These are phyloP conservation scores for Panicum hallii DNA, from an alignment of 202 grass and related monocot species.

Conservation along the genomic window DNA sequence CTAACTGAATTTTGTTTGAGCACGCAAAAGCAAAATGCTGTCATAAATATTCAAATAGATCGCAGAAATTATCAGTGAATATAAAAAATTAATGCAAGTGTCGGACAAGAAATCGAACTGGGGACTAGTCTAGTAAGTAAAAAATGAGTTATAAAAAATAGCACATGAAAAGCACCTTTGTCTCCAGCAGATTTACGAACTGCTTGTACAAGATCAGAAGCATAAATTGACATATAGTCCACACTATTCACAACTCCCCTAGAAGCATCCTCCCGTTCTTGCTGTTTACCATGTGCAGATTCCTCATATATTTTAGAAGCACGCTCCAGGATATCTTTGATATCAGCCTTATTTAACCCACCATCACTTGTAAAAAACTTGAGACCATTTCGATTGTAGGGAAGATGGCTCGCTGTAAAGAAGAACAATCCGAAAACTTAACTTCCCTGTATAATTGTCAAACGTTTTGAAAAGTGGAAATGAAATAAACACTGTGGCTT, in stretches of 20 bases:
- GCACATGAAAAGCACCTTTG: slow-evolving; percentile 58
- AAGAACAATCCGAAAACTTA: slow-evolving; percentile 21
- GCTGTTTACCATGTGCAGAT: slow-evolving; percentile 48
- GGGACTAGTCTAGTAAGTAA: not conserved
- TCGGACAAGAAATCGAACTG: not conserved
- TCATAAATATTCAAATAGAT: slow-evolving; percentile 6
- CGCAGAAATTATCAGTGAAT: not conserved
- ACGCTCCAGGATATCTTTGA: slow-evolving; percentile 81
- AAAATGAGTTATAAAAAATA: slow-evolving; percentile 25
- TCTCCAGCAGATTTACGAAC: slow-evolving; percentile 88
- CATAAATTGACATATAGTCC: slow-evolving; percentile 96
- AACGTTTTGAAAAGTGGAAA: not conserved
- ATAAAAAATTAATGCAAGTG: slow-evolving; percentile 8
- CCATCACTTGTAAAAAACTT: slow-evolving; percentile 97
- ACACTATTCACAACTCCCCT: slow-evolving; percentile 62
- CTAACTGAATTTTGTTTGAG: slow-evolving; percentile 1
- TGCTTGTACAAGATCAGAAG: slow-evolving; percentile 78
- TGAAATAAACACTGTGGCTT: slow-evolving; percentile 13
- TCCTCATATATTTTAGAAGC: slow-evolving; percentile 70
- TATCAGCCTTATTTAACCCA: slow-evolving; percentile 89
- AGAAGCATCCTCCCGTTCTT: slow-evolving; percentile 48
- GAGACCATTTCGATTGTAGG: slow-evolving; percentile 96
- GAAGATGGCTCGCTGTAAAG: slow-evolving; percentile 87
- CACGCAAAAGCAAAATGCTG: not conserved
- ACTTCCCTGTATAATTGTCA: slow-evolving; percentile 25